Evolutionary conservation across 805 yeast genomes (phyloP), one percentile per base, ranked within the genome.

Genomic region (Dipodascus albidus): DNA sequence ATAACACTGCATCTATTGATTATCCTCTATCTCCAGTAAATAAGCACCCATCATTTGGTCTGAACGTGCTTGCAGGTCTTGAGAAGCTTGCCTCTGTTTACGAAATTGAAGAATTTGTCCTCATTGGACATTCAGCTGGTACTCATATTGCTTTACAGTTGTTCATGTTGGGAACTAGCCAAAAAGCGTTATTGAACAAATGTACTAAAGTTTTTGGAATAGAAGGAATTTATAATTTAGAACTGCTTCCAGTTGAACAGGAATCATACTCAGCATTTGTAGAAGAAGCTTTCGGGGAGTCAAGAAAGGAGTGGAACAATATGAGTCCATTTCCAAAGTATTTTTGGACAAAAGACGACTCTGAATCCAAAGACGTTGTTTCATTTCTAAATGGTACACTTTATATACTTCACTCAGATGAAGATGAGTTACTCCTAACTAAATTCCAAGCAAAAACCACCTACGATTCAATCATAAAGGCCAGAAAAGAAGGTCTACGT

Each of bases 71-170:
- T 0, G 52, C 50, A 0, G 85, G 79, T 0, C 58, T 85, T 3
- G 55, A 57, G 22, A 52, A 60, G 21, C 51, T 67, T 2, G 51
- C 56, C 6, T 22, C 53, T 6, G 58, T 62, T 0, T 59, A 62
- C 38, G 55, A 60, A 3, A 58, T 77, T 15, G 50, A 54, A 2
- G 42, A 60, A 23, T 48, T 72, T 2, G 65, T 67, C 2, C 57
- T 81, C 0, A 70, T 78, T 9, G 96, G 96, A 0, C 96, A 87
- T 67, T 84, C 93, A 1, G 93, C 81, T 2, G 96, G 96, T 1
- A 87, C 90, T 1, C 80, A 85, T 1, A 62, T 85, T 49, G 69
- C 75, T 2, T 70, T 81, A 35, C 90, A 85, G 57, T 77, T n/a
- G 33, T n/a, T 35, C 44, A 35, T 42, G 48, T 19, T 11, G 31